Evolutionary conservation across 75 land plant species (phyloP).

Genomic region (Ceratopteris richardii): DNA sequence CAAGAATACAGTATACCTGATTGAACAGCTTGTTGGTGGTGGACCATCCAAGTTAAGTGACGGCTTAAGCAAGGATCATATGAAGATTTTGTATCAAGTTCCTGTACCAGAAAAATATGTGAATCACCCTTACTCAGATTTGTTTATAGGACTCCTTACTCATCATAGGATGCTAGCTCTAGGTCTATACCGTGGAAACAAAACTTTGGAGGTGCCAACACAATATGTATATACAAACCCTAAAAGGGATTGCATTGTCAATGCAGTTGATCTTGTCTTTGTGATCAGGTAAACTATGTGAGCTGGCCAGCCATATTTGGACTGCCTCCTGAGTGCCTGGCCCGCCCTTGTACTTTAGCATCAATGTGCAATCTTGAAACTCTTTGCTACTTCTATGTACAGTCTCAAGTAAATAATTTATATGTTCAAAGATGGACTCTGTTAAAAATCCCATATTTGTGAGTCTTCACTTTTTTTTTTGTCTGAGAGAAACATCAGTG

Average conservation of each 20-base stretch:
- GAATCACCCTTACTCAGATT: conserved; percentile 17
- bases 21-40: conserved; percentile 32
- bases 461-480: not conserved
- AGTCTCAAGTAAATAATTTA: too few relatives aligned
- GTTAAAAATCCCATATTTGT: not conserved
- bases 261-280: conserved; percentile 25
- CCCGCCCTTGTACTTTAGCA: too few relatives aligned
- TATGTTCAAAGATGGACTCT: too few relatives aligned
- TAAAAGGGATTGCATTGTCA: conserved; percentile 1
- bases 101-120: conserved; percentile 24
- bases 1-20: conserved; percentile 26
- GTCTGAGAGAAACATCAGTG: too few relatives aligned
- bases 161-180: conserved; percentile 22
- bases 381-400: too few relatives aligned
- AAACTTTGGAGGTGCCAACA: conserved; percentile 18
- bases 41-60: conserved; percentile 6
- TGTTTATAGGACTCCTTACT: conserved; percentile 26
- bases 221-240: conserved; percentile 42
- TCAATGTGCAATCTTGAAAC: too few relatives aligned
- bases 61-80: conserved; percentile 3
- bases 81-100: conserved; percentile 19
- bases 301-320: not conserved
- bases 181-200: conserved; percentile 27
- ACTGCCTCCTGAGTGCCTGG: too few relatives aligned
- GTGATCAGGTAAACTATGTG: conserved; percentile 1